Conservation (phyloP, 331 rosid species). For the Stylosanthes scabra region DNA sequence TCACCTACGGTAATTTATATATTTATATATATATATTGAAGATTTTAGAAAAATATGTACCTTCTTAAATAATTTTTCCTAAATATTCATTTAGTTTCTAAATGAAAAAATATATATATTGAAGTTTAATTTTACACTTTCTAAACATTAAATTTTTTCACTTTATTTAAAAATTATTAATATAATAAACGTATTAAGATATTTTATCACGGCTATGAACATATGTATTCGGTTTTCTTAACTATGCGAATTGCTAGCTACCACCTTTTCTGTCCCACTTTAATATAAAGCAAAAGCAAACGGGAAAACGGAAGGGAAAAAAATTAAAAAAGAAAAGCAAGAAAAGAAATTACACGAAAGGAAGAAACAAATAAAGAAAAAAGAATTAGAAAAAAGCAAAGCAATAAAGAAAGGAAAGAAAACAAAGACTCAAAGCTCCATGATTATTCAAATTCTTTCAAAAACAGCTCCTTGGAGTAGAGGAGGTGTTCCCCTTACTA, state of each 20-base stretch:
- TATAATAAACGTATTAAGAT: too few relatives aligned
- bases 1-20: too few relatives aligned
- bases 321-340: conserved; percentile 42
- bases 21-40: too few relatives aligned
- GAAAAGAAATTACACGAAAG: conserved; percentile 52
- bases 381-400: conserved; percentile 47
- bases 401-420: conserved; percentile 56
- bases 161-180: too few relatives aligned
- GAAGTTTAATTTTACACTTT: too few relatives aligned
- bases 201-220: too few relatives aligned
- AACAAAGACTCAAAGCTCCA: conserved; percentile 63
- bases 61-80: too few relatives aligned
- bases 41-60: too few relatives aligned
- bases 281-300: conserved; percentile 89
- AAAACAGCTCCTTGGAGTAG: conserved; percentile 48
- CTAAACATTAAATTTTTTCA: too few relatives aligned
- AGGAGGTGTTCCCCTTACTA: conserved; percentile 49
- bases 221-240: conserved; percentile 45
- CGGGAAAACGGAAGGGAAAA: conserved; percentile 33
- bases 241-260: conserved; percentile 66
- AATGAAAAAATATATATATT: too few relatives aligned
- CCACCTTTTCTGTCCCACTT: conserved; percentile 85
- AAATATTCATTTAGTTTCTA: too few relatives aligned
- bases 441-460: conserved; percentile 76
- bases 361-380: conserved; percentile 42